These are phyloP conservation scores for Plasmodium vivax DNA, from an alignment of 169 alveolate genomes.

Conservation along the genomic window DNA sequence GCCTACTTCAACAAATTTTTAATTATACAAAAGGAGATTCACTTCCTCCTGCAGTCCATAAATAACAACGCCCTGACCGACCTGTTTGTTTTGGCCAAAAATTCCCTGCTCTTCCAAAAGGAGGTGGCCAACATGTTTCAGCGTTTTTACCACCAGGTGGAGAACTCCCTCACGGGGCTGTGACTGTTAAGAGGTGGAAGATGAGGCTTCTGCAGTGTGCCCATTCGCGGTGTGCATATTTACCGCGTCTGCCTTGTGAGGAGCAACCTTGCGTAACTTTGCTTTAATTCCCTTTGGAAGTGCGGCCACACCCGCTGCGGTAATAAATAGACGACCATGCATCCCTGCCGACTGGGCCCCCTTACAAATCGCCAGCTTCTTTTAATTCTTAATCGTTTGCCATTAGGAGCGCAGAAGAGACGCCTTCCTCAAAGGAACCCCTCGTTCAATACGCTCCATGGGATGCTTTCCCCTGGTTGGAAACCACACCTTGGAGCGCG, in stretches of 20 bases:
- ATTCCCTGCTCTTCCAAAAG: conserved; percentile 36
- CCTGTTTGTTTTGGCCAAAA: conserved; percentile 22
- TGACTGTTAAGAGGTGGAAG: neutral
- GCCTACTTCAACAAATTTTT: conserved; percentile 21
- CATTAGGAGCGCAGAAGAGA: neutral
- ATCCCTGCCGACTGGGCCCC: neutral
- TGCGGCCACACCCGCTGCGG: neutral
- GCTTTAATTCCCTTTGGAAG: neutral
- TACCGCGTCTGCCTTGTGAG: neutral
- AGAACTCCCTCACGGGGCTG: conserved; percentile 15
- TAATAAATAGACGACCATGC: neutral
- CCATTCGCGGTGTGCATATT: neutral
- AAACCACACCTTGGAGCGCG: neutral
- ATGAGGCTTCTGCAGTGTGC: neutral
- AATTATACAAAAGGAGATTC: conserved; percentile 45
- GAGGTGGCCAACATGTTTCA: conserved; percentile 21
- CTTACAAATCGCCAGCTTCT: neutral
- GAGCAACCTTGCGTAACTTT: neutral
- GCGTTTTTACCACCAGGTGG: conserved; percentile 23
- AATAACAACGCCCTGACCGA: conserved; percentile 41
- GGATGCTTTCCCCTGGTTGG: neutral
- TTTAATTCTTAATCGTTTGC: neutral
- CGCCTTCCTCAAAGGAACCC: neutral
- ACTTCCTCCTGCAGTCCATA: conserved; percentile 8
- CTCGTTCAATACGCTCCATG: neutral